These are phyloP conservation scores for Blastobotrys mokoenaii DNA, from an alignment of 805 yeast genomes.

Conservation along the genomic window DNA sequence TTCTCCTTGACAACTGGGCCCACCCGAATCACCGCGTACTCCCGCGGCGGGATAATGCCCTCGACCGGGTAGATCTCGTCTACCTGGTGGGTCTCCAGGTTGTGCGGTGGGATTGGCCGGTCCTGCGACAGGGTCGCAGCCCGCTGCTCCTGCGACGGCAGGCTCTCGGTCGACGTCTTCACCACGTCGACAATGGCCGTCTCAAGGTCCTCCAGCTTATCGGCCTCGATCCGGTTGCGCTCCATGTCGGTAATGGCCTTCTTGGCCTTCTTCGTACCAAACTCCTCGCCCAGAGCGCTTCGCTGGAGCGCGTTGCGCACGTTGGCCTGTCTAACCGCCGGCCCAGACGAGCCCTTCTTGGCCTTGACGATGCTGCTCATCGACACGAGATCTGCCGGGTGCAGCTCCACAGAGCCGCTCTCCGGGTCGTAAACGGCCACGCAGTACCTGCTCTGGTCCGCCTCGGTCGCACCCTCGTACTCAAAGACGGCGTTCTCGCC, in stretches of 20 bases:
- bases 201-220: conserved; percentile 63
- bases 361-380: conserved; percentile 57
- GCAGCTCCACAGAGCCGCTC: conserved; percentile 55
- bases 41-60: conserved; percentile 60
- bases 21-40: conserved; percentile 56
- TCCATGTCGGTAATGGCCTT: conserved; percentile 75
- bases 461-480: conserved; percentile 48
- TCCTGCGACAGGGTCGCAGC: conserved; percentile 48
- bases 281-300: conserved; percentile 85
- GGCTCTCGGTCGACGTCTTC: conserved; percentile 53
- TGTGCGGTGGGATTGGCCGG: conserved; percentile 76
- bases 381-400: conserved; percentile 53
- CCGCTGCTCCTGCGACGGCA: conserved; percentile 67
- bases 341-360: conserved; percentile 50
- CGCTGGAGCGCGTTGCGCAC: conserved; percentile 52
- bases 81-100: conserved; percentile 71
- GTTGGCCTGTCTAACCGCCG: conserved; percentile 50
- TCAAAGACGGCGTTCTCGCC: conserved; percentile 71
- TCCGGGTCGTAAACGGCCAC: conserved; percentile 71
- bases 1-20: conserved; percentile 46
- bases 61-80: conserved; percentile 74
- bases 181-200: conserved; percentile 77
- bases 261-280: conserved; percentile 95
- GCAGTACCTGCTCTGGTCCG: conserved; percentile 44
- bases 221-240: conserved; percentile 81